Evolutionary conservation across 345 rosid species (phyloP), one percentile per base, ranked within the genome.

Genomic region (Triadica sebifera): DNA sequence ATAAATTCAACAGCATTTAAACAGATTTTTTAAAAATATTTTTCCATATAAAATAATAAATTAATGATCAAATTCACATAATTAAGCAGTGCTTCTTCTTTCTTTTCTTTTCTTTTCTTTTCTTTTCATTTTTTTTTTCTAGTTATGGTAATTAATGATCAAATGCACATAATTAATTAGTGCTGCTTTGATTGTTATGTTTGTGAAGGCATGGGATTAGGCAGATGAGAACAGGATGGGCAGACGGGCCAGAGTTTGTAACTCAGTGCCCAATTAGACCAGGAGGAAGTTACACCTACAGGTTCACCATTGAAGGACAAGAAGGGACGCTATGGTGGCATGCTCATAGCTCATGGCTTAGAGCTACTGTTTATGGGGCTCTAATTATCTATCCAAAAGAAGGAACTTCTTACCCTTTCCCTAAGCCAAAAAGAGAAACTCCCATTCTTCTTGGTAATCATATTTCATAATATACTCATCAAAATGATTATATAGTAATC

Each of bases 261-360:
- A 94, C 98, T 2, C 98, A 94, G 64, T 94, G 98, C 45, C 98
- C 98, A 4, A 91, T 94, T 62, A 83, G 94, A 79, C 98, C 98
- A 0, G 98, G 96, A 60, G 75, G 84, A 5, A 94, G 89, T 66
- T 94, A 87, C 85, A 89, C 91, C 0, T 92, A 94, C 81, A 87
- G 94, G 79, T 94, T 92, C 51, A 94, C 94, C 1, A 81, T 94
- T 74, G 82, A 90, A 79, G 97, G 93, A 1, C 97, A 94, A 81
- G 93, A 85, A 78, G 98, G 98, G n/a, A 94, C 98, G 1, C 51
- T 94, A 15, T 94, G 98, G 98, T 94, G 98, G 98, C 98, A 94
- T 69, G 98, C 98, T 59, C 98, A 94, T 24, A 94, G 98, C 80
- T 89, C 98, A 0, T 94, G 98, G 98, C 96, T 94, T 34, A 81